Evolutionary conservation across 805 yeast species (phyloP).

Genomic region (Saccharomycopsis guyanensis): DNA sequence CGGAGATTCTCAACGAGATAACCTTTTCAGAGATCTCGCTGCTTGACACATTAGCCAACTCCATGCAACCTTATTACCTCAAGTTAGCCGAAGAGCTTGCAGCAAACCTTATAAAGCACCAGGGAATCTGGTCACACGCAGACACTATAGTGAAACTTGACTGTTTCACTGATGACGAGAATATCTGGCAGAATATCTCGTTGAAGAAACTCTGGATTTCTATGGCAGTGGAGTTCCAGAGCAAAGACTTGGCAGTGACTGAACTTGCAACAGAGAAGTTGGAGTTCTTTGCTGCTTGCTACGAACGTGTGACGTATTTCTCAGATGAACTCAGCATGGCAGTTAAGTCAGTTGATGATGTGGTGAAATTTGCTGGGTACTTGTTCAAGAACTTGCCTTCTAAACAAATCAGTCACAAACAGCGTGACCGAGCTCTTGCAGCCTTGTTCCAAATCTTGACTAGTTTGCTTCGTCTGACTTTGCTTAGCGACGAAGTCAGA

Average conservation of each 20-base stretch:
- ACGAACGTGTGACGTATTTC: conserved; percentile 9
- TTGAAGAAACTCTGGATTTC: conserved; percentile 22
- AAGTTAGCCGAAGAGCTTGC: conserved; percentile 13
- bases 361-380: conserved; percentile 2
- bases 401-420: background rate
- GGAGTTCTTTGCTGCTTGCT: conserved; percentile 24
- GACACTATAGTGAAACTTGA: background rate
- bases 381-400: conserved; percentile 9
- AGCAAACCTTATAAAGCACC: conserved; percentile 14
- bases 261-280: conserved; percentile 24
- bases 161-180: conserved; percentile 17
- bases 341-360: conserved; percentile 1
- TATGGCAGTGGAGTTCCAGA: conserved; percentile 20
- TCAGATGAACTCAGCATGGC: conserved; percentile 6
- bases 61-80: conserved; percentile 6
- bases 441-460: conserved; percentile 24
- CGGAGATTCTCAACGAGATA: conserved; percentile 9
- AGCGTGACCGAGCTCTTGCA: conserved; percentile 3
- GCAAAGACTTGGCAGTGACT: conserved; percentile 22
- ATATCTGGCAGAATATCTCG: conserved; percentile 21
- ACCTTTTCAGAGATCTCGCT: conserved; percentile 2
- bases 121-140: conserved; percentile 15
- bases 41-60: background rate
- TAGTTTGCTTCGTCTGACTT: conserved; percentile 20
- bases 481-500: conserved; percentile 20